Percentiles rank a stretch among this genome's conserved stretches.
phyloP scores from a whole-genome alignment of 768 basidiomycete species.

The Termitomyces sp. region DNA sequence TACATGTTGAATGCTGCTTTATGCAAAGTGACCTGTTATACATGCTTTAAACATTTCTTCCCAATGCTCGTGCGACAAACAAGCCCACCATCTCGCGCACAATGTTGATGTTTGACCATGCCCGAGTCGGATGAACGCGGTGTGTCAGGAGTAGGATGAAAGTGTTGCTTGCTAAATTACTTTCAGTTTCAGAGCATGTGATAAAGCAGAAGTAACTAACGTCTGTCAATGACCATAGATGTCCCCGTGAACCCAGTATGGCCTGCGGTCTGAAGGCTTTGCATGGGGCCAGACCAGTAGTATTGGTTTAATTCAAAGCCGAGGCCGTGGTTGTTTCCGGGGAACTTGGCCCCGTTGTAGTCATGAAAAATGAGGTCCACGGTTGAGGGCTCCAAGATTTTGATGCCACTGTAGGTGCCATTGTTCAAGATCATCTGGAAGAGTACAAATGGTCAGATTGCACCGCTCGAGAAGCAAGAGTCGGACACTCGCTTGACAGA shows the following conservation, averaged over 20 bases:
- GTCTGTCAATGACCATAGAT: slow-evolving; percentile 24
- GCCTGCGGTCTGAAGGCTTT: slow-evolving; percentile 23
- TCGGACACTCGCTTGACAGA: slow-evolving; percentile 18
- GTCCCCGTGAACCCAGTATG: slow-evolving; percentile 26
- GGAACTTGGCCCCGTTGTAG: slow-evolving; percentile 21
- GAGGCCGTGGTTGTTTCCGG: slow-evolving; percentile 22
- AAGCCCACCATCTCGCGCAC: slow-evolving; percentile 20
- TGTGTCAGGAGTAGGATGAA: slow-evolving; percentile 24
- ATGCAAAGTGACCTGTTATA: too few species aligned
- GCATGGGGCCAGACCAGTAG: slow-evolving; percentile 26
- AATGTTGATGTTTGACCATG: slow-evolving; percentile 24
- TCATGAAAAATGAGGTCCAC: slow-evolving; percentile 26
- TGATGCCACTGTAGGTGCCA: slow-evolving; percentile 21
- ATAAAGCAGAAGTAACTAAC: slow-evolving; percentile 11
- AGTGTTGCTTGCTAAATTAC: slow-evolving; percentile 23
- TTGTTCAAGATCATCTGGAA: slow-evolving; percentile 26
- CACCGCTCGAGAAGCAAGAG: neutral
- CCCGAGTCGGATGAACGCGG: slow-evolving; percentile 25
- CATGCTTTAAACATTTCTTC: slow-evolving; percentile 7
- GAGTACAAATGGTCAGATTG: neutral
- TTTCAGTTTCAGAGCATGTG: neutral
- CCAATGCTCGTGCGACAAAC: slow-evolving; percentile 20
- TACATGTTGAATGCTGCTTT: too few species aligned
- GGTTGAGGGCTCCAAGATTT: slow-evolving; percentile 20
- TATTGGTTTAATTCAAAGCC: slow-evolving; percentile 25